A percentile compares a stretch with the other conserved stretches of the same genome.
Evolutionary conservation across 31 red algal species (phyloP).

Genomic region (Odonthalia washingtoniensis): DNA sequence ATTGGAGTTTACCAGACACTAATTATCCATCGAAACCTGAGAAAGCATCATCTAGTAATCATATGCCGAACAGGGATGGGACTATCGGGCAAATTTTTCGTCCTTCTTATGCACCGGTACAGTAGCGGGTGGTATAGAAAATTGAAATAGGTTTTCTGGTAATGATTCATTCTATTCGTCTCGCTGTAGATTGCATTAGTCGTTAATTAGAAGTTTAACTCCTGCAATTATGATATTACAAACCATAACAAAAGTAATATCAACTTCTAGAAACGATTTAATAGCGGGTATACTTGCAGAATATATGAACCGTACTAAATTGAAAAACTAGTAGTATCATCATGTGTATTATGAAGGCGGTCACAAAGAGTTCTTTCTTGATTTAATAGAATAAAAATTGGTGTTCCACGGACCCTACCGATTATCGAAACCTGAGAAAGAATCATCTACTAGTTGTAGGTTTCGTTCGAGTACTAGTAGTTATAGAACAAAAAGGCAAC

Average conservation of each 20-base stretch:
- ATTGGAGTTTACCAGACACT: constrained; percentile 68
- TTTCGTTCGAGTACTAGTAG: constrained; percentile 60
- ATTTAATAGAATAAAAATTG: constrained; percentile 82
- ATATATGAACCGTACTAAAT: constrained; percentile 87
- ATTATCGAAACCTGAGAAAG: constrained; percentile 55
- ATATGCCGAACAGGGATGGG: too few relatives aligned
- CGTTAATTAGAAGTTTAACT: too few relatives aligned
- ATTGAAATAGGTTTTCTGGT: too few relatives aligned
- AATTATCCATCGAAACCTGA: constrained; percentile 60
- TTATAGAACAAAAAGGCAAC: constrained; percentile 88
- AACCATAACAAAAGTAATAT: constrained; percentile 95
- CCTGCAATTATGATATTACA: constrained; percentile 89
- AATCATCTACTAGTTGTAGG: constrained; percentile 52
- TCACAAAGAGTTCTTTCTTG: too few relatives aligned
- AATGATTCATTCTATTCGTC: too few relatives aligned
- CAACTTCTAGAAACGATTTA: constrained; percentile 85
- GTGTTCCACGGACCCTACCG: constrained; percentile 70
- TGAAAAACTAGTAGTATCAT: too few relatives aligned
- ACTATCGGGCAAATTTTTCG: too few relatives aligned
- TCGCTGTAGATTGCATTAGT: too few relatives aligned
- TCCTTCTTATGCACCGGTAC: too few relatives aligned
- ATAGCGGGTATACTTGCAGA: constrained; percentile 71
- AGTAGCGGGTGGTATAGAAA: too few relatives aligned
- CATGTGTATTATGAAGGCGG: too few relatives aligned
- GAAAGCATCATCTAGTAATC: constrained; percentile 58